Conservation (phyloP, 2,329 filamentous ascomycete genomes). For the Diplodia mutila region DNA sequence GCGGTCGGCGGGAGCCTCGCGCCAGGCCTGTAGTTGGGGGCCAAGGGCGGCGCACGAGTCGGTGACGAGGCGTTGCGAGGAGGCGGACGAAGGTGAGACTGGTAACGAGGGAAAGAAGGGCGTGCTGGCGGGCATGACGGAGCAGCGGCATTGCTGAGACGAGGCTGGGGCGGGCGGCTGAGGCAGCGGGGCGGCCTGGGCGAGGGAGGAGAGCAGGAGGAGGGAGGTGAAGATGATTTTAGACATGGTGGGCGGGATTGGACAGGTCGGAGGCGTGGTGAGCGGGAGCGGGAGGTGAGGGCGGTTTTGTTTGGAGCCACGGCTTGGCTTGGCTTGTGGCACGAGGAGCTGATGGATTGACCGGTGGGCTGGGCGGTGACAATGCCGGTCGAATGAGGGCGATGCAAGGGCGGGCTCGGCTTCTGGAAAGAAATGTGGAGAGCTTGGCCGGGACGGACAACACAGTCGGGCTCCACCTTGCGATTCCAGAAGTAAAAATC, state of each 20-base stretch:
- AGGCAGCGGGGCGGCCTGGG: constrained; percentile 17
- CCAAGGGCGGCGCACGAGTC: constrained; percentile 23
- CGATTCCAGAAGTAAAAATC: neutral
- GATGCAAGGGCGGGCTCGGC: constrained; percentile 2
- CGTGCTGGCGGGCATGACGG: constrained; percentile 19
- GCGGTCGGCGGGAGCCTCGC: constrained; percentile 9
- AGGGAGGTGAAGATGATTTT: neutral
- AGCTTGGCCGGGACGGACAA: neutral
- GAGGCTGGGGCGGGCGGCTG: too few relatives aligned
- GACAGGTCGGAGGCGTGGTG: neutral
- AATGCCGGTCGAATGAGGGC: neutral
- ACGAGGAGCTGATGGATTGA: neutral
- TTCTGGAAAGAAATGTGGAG: constrained; percentile 18
- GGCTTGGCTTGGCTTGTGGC: neutral
- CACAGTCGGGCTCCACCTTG: constrained; percentile 6
- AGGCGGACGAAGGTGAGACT: constrained; percentile 10
- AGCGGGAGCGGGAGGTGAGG: neutral
- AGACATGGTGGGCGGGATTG: constrained; percentile 1
- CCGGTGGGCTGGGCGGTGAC: constrained; percentile 11
- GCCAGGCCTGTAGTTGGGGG: constrained; percentile 21
- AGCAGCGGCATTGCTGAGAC: constrained; percentile 24
- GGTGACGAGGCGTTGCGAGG: constrained; percentile 1
- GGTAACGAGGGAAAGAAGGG: constrained; percentile 22
- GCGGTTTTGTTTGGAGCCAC: neutral
- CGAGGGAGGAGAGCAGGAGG: constrained; percentile 17